Evolutionary conservation across 2,329 filamentous ascomycete species (phyloP).

Genomic region (Thielaviopsis euricoi): DNA sequence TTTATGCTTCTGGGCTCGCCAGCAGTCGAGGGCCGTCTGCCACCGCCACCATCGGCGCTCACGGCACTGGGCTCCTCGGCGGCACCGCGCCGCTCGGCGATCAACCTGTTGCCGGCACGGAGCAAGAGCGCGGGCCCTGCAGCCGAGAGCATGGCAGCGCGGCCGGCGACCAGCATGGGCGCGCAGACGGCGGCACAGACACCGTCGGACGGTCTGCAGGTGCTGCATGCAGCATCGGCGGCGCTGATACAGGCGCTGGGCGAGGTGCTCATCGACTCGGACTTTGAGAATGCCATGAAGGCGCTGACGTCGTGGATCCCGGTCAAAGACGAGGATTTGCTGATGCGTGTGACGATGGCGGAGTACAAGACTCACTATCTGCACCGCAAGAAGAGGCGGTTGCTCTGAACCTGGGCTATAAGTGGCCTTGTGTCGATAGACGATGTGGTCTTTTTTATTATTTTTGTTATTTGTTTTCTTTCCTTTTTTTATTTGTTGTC

Average conservation of each 20-base stretch:
- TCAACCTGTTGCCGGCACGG: slow-evolving; percentile 68
- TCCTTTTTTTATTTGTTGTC: neutral
- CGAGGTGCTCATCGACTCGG: slow-evolving; percentile 75
- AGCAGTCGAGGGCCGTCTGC: slow-evolving; percentile 18
- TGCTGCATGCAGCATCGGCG: slow-evolving; percentile 77
- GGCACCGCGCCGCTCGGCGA: slow-evolving; percentile 5
- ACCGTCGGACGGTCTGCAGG: slow-evolving; percentile 45
- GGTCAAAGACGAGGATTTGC: slow-evolving; percentile 79
- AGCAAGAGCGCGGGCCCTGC: slow-evolving; percentile 52
- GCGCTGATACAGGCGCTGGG: slow-evolving; percentile 82
- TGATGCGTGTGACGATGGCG: slow-evolving; percentile 77
- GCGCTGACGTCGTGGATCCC: slow-evolving; percentile 86
- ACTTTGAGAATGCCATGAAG: slow-evolving; percentile 98
- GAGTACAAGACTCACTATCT: slow-evolving; percentile 51
- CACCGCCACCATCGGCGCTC: slow-evolving; percentile 8
- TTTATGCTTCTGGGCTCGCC: slow-evolving; percentile 85
- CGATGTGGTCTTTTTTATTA: neutral
- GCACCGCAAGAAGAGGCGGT: slow-evolving; percentile 10
- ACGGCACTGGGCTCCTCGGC: neutral
- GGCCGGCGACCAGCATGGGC: slow-evolving; percentile 2
- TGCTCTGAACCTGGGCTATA: neutral
- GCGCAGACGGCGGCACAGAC: slow-evolving; percentile 11
- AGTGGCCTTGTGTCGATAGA: neutral
- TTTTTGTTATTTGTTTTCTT: neutral
- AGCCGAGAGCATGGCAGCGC: slow-evolving; percentile 12